These are phyloP conservation scores for Pyrus betulifolia DNA, from an alignment of 306 rosid species.

Conservation along the genomic window DNA sequence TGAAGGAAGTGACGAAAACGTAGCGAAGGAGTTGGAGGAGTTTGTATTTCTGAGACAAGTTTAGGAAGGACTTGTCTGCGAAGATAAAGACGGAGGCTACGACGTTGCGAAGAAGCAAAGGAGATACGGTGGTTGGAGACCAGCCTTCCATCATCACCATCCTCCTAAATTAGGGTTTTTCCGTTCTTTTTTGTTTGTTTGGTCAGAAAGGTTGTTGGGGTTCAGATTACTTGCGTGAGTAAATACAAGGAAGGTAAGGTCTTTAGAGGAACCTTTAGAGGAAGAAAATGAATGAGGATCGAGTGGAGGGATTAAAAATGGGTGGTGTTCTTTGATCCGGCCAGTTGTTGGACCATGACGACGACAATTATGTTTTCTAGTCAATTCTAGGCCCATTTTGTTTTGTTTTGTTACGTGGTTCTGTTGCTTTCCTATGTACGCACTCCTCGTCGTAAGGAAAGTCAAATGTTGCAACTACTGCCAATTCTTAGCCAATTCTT, in stretches of 20 bases:
- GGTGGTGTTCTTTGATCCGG: not conserved
- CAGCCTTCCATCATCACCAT: conserved; percentile 23
- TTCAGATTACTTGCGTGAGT: not conserved
- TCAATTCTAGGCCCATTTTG: not conserved
- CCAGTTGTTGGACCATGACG: not conserved
- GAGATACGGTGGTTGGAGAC: conserved; percentile 16
- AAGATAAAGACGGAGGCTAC: conserved; percentile 26
- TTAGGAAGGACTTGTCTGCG: conserved; percentile 28
- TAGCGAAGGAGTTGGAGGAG: conserved; percentile 43
- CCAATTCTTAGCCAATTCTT: too few species aligned
- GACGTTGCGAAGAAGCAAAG: conserved; percentile 39
- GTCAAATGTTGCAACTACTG: too few species aligned
- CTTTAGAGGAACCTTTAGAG: not conserved
- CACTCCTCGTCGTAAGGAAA: too few species aligned
- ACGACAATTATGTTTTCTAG: not conserved
- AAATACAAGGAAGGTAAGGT: not conserved
- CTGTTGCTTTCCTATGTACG: not conserved
- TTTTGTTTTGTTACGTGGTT: not conserved
- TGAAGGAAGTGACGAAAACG: conserved; percentile 18
- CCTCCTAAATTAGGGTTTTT: not conserved
- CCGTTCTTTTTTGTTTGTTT: not conserved
- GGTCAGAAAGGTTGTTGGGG: not conserved
- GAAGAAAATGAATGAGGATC: not conserved
- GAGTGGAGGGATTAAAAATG: not conserved
- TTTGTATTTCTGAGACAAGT: conserved; percentile 27